Evolutionary conservation across 2,329 filamentous ascomycete species (phyloP), one percentile per base, ranked within the genome.

Genomic region (Chaetoscypha palmicola): DNA sequence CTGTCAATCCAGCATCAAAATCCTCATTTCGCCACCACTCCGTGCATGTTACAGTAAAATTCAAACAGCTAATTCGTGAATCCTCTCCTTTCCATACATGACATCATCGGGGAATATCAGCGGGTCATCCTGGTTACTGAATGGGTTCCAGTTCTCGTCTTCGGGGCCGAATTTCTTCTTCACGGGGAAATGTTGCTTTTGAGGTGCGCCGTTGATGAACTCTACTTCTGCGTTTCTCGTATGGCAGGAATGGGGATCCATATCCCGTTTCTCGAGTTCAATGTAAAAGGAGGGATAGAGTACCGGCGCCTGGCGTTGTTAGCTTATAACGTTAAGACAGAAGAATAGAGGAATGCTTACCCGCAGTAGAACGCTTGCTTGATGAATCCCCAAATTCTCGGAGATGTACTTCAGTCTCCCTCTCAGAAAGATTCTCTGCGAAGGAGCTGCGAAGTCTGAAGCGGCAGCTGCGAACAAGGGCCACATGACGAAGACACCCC

Each of bases 401-500:
- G 52, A 47, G 30, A 56, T 49, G 34, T 53, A 45, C 33, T 49
- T 51, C 8, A 58, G 41, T 28, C 51, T 48, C 14, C 48, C 54
- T 5, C 47, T 38, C 16, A 58, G 26, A 31, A 51, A 58, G 2
- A 48, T 46, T 1, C 51, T 28, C 20, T 58, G 49, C 2, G 54
- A 50, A 17, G 39, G 39, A n/a, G 44, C 30, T 4, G 50, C 42
- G 32, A 58, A 56, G 35, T 58, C 55, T 5, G 52, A 56, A 12
- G 41, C 36, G 2, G 52, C 41, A 12, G 54, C 52, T n/a, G 30
- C 42, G 28, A 54, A 58, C 2, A 58, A 21, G 10, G 54, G 52
- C 52, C 51, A 58, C 46, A 56, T 55, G 9, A 48, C 48, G 22
- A 51, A 55, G 5, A 55, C 43, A 10, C 53, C 54, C 10, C 50